Base-by-base conservation (phyloP, 495 filamentous ascomycete genomes). In the Jackrogersella minutella region DNA sequence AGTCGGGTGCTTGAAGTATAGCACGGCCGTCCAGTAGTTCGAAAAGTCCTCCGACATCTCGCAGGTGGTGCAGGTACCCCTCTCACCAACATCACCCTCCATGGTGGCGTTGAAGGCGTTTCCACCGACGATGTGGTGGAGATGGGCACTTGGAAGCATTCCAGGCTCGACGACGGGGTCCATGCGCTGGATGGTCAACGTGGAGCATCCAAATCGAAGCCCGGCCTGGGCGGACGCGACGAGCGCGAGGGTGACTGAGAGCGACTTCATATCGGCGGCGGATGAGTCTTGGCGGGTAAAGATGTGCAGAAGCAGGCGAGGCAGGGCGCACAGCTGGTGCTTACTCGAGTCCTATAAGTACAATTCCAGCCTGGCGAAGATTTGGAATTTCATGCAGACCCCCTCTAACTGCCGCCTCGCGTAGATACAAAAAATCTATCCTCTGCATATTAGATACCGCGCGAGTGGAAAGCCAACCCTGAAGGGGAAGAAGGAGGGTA, bases 1-100 rank as follows among this genome's bases (percentile, higher is more conserved):
- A n/a, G 50, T 82, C 56, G 77, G 68, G 68, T 81, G 74, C 75
- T 80, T 78, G 72, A 84, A 82, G 69, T 80, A 84, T 67, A 84
- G 73, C 16, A 76, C 76, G 54, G 80, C 81, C 8, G 80, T 82
- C 77, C 77, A 80, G 71, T 80, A 80, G 71, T 80, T 78, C 68
- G 76, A 79, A 51, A 81, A 78, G 60, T 81, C 78, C 70, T 81
- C 79, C 13, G 69, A 62, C 73, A 81, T 79, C 61, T 77, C 76
- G 64, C 78, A 79, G 36, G 78, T 80, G 17, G 78, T 80, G 69
- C 80, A 82, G 22, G 66, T 75, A 5, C 60, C 78, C 43, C 73
- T 66, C 58, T 68, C 72, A 10, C 75, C 75, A 34, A 80, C 71
- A 58, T 82, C 79, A 26, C 77, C 79, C 0, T 44, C 62, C 80